Base-by-base conservation (phyloP, 768 basidiomycete genomes). In the Boletus tomentosulus region DNA sequence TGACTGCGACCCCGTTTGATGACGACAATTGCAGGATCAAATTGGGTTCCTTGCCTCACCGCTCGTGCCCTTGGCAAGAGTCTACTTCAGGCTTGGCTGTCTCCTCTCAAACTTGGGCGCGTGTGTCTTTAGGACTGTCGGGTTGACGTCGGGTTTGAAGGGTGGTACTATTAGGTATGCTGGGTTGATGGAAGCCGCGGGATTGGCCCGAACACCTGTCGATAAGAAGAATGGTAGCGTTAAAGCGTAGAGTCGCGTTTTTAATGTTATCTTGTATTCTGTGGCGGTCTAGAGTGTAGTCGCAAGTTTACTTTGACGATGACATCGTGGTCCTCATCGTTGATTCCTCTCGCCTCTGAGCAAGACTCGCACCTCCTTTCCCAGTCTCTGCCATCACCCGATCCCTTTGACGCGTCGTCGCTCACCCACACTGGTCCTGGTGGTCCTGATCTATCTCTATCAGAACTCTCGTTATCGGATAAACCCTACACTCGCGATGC, bases 381-480 rank as follows among this genome's bases (percentile, higher is more conserved):
- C 10, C 76, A 80, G 57, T 76, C 80, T 0, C 71, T 75, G 6
- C 69, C 73, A 45, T 67, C 70, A 37, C 61, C 67, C 25, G 69
- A 70, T 38, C 45, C 62, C 6, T 65, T 67, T 49, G 67, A 68
- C 53, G 61, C 62, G 12, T 63, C 71, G 19, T 19, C 19, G 19
- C 19, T 19, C 19, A 19, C 1, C 11, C 60, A 70, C 53, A 76
- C 76, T 2, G 78, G 74, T 6, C 75, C 70, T 16, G 74, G 74
- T 15, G 74, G 73, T 33, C 75, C 74, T 55, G 82, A 83, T 64
- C 73, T 84, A 3, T 83, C 82, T 6, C 66, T 84, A 43, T 82
- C 82, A 1, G 82, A 84, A 55, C 74, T 84, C 5, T 82, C 78
- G 16, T 60, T 81, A 37, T 62, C 69, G 46, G 73, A 79, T 35